These are phyloP conservation scores for Mucor saturninus DNA, from an alignment of 371 early-diverging fungal genomes.

Conservation along the genomic window DNA sequence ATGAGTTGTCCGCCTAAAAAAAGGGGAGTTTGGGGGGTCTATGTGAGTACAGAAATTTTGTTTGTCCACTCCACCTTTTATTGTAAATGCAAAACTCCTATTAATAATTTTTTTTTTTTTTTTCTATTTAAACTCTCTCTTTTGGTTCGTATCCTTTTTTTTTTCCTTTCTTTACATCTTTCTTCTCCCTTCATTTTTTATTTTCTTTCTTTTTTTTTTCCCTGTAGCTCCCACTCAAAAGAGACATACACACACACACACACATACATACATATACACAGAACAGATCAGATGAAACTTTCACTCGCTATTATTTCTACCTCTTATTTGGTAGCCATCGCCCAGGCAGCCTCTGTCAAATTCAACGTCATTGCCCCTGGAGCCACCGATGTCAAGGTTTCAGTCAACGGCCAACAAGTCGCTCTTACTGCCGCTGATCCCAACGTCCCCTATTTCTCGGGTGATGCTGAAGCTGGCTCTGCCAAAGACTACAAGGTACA, in stretches of 20 bases:
- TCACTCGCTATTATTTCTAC: constrained; percentile 28
- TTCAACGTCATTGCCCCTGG: constrained; percentile 62
- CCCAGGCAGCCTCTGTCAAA: constrained; percentile 45
- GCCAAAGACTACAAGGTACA: constrained; percentile 50
- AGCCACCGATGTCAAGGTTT: constrained; percentile 50
- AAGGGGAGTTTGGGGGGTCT: no score
- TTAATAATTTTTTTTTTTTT: constrained; percentile 1
- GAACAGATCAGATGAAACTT: constrained; percentile 27
- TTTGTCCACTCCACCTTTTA: neutral
- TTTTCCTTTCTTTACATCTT: constrained; percentile 4
- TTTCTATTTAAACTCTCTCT: neutral
- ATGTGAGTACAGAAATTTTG: no score
- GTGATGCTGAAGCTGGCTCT: constrained; percentile 42
- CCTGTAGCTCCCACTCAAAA: neutral
- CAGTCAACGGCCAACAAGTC: constrained; percentile 47
- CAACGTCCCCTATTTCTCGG: constrained; percentile 51
- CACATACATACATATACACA: neutral
- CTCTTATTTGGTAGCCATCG: constrained; percentile 26
- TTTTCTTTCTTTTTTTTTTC: constrained; percentile 7
- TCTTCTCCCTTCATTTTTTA: neutral
- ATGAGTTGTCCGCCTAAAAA: constrained; percentile 3
- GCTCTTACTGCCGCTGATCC: constrained; percentile 46
- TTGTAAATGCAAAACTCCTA: constrained; percentile 24
- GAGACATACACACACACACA: neutral
- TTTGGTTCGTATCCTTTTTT: neutral